phyloP scores from a whole-genome alignment of 129 eudicot genomes.

The Gnaphalium uliginosum region DNA sequence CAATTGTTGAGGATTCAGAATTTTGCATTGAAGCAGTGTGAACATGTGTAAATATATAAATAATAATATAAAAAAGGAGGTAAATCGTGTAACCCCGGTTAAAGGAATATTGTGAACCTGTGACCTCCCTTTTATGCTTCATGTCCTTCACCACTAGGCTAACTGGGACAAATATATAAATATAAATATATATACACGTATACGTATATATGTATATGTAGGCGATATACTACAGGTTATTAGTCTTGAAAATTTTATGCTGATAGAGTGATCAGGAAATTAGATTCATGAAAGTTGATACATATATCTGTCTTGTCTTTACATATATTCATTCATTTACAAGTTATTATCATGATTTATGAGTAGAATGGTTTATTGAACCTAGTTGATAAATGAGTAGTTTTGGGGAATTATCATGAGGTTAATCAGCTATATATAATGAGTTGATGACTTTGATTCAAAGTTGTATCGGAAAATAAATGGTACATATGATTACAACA shows the following conservation, averaged over 20 bases:
- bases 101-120: no score
- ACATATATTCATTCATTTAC: background rate
- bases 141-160: no score
- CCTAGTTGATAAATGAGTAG: background rate
- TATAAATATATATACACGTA: background rate
- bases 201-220: background rate
- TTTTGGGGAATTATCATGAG: background rate
- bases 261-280: conserved; percentile 5
- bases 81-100: no score
- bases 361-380: background rate
- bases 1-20: background rate
- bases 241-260: background rate
- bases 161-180: no score
- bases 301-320: no score
- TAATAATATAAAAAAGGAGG: no score
- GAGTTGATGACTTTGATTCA: background rate
- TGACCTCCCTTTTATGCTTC: no score
- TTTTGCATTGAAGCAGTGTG: conserved; percentile 18
- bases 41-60: no score
- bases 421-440: background rate
- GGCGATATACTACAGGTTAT: background rate
- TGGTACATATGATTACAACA: background rate
- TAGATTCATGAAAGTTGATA: background rate
- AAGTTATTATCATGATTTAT: no score
- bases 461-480: background rate